Evolutionary conservation across 306 rosid genomes (phyloP).

Genomic region (Psophocarpus tetragonolobus): DNA sequence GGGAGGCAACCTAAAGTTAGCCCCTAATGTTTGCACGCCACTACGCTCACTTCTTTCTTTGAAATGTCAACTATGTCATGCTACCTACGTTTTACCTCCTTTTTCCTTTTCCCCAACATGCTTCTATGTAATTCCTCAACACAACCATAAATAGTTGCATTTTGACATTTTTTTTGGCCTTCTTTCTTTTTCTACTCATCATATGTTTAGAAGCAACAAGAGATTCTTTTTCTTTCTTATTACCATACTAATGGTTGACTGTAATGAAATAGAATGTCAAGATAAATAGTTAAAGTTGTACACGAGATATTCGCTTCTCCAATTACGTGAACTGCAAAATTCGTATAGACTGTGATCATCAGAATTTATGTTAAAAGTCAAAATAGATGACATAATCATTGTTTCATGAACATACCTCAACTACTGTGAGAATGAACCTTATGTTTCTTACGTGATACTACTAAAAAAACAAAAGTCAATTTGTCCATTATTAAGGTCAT

Average conservation of each 20-base stretch:
- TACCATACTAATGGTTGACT: neutral
- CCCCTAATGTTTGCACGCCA: conserved; percentile 40
- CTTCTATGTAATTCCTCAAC: neutral
- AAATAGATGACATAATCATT: neutral
- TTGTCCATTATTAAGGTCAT: conserved; percentile 26
- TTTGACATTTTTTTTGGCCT: neutral
- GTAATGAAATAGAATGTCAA: neutral
- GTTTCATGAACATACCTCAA: neutral
- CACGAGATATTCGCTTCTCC: neutral
- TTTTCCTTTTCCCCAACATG: neutral
- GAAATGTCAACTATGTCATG: conserved; percentile 45
- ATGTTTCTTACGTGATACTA: neutral
- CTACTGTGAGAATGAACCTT: neutral
- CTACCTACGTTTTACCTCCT: neutral
- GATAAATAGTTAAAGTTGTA: neutral
- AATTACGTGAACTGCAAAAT: neutral
- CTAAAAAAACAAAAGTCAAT: neutral
- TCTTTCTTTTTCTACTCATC: neutral
- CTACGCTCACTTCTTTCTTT: conserved; percentile 25
- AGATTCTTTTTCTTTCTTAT: neutral
- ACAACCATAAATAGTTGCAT: neutral
- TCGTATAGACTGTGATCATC: neutral
- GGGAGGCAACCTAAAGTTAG: conserved; percentile 52
- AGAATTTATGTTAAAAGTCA: neutral
- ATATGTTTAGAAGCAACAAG: neutral